Evolutionary conservation across 208 protist species (phyloP).

Genomic region (Endotrypanum monterogeii): DNA sequence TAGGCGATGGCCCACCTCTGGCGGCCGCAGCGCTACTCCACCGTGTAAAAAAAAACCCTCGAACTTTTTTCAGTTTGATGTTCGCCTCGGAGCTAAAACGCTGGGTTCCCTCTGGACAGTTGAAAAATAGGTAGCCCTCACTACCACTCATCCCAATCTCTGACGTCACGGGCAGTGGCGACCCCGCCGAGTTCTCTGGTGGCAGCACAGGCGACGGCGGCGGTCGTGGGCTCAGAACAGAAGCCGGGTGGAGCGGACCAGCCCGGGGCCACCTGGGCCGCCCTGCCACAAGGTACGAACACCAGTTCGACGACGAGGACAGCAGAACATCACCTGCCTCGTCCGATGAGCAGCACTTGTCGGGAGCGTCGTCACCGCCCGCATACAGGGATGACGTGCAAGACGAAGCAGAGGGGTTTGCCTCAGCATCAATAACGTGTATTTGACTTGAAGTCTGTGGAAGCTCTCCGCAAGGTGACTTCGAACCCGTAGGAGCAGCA

Average conservation of each 20-base stretch:
- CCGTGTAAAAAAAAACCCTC: constrained; percentile 80
- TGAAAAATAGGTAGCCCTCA: constrained; percentile 83
- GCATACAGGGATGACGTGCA: not conserved
- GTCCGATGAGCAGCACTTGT: not conserved
- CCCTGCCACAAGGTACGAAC: constrained; percentile 14
- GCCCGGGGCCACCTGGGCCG: constrained; percentile 19
- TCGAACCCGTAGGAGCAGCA: not conserved
- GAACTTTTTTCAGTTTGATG: constrained; percentile 68
- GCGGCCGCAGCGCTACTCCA: constrained; percentile 16
- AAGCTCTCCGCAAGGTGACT: not conserved
- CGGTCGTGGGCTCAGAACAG: not conserved
- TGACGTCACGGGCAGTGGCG: constrained; percentile 1
- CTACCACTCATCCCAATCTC: constrained; percentile 28
- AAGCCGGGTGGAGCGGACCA: constrained; percentile 3
- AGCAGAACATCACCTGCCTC: not conserved
- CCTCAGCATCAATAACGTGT: not conserved
- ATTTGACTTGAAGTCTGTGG: not conserved
- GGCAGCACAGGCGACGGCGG: not conserved
- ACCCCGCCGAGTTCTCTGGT: not conserved
- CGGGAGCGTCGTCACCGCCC: not conserved
- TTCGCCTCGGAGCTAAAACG: constrained; percentile 81
- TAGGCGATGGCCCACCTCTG: not conserved
- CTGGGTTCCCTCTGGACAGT: constrained; percentile 86
- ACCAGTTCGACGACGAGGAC: constrained; percentile 12
- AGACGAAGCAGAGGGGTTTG: not conserved